Percentiles rank a stretch among this genome's conserved stretches.
Conservation (phyloP, 805 yeast species). For the Metschnikowia proteae region DNA sequence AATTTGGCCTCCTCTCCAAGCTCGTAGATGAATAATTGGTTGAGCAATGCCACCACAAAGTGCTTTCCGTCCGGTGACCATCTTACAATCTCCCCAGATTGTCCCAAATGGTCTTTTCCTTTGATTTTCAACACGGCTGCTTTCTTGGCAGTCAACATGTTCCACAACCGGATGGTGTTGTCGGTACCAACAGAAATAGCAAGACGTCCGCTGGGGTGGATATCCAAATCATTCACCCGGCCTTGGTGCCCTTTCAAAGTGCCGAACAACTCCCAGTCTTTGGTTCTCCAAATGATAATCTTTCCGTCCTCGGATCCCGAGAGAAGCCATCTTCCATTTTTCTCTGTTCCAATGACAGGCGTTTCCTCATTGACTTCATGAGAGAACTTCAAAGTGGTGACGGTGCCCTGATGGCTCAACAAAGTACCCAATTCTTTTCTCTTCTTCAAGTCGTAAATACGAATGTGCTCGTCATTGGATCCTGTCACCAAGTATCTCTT, state of each 20-base stretch:
- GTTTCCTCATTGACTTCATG: constrained; percentile 32
- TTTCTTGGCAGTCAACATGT: constrained; percentile 91
- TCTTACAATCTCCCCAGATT: constrained; percentile 58
- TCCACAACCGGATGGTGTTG: constrained; percentile 84
- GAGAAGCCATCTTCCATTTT: constrained; percentile 81
- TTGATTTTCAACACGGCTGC: constrained; percentile 78
- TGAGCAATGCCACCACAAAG: constrained; percentile 72
- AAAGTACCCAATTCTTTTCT: constrained; percentile 91
- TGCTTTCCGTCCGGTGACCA: constrained; percentile 69
- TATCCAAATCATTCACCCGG: constrained; percentile 77
- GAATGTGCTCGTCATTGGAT: constrained; percentile 91
- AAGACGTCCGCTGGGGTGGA: constrained; percentile 86
- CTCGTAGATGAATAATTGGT: constrained; percentile 60
- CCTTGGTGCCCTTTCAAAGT: constrained; percentile 84
- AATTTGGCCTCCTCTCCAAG: constrained; percentile 57
- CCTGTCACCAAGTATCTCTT: constrained; percentile 88
- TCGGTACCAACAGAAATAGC: constrained; percentile 89
- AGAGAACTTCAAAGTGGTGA: constrained; percentile 73
- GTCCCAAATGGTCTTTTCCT: constrained; percentile 63
- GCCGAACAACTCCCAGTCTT: constrained; percentile 94
- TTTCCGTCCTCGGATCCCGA: constrained; percentile 91
- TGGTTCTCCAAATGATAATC: constrained; percentile 88
- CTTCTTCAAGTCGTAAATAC: constrained; percentile 89
- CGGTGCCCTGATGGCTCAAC: constrained; percentile 83
- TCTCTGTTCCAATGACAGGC: constrained; percentile 18